A percentile compares a stretch with the other conserved stretches of the same genome.
These are phyloP conservation scores for Glonium stellatum DNA, from an alignment of 495 filamentous ascomycete genomes.

Conservation along the genomic window DNA sequence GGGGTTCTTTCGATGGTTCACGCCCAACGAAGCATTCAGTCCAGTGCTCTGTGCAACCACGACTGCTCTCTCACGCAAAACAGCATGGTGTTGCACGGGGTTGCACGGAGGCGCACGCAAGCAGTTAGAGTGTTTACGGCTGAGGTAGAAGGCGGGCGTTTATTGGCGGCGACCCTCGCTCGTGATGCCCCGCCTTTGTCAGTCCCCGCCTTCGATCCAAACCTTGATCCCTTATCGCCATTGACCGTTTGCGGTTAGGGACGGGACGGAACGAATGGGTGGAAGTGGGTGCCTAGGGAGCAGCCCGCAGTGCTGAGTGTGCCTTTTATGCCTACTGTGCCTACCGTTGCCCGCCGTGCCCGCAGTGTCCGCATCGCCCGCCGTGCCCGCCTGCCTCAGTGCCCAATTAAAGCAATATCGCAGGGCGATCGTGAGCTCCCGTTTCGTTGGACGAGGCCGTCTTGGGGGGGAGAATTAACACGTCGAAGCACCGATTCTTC, in stretches of 20 bases:
- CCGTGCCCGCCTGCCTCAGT: neutral
- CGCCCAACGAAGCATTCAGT: neutral
- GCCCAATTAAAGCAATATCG: constrained; percentile 1
- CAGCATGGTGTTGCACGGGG: neutral
- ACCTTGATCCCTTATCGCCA: neutral
- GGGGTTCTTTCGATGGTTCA: constrained; percentile 1
- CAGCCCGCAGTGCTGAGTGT: too few species aligned
- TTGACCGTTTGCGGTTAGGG: neutral
- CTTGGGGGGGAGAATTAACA: neutral
- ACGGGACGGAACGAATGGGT: neutral
- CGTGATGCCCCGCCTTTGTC: neutral
- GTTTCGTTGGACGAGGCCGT: neutral
- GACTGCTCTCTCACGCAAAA: constrained; percentile 15
- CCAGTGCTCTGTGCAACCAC: constrained; percentile 13
- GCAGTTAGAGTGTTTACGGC: neutral
- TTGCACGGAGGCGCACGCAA: neutral
- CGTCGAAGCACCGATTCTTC: neutral
- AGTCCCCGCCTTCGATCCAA: neutral
- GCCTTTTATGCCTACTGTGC: too few species aligned
- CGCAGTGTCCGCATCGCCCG: too few species aligned
- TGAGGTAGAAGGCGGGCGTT: neutral
- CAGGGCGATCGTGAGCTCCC: neutral
- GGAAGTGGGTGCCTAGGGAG: neutral
- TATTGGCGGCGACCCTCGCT: neutral
- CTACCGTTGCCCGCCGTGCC: too few species aligned